Evolutionary conservation across 345 rosid species (phyloP), one percentile per base, ranked within the genome.

Genomic region (Eucalyptus sp.): DNA sequence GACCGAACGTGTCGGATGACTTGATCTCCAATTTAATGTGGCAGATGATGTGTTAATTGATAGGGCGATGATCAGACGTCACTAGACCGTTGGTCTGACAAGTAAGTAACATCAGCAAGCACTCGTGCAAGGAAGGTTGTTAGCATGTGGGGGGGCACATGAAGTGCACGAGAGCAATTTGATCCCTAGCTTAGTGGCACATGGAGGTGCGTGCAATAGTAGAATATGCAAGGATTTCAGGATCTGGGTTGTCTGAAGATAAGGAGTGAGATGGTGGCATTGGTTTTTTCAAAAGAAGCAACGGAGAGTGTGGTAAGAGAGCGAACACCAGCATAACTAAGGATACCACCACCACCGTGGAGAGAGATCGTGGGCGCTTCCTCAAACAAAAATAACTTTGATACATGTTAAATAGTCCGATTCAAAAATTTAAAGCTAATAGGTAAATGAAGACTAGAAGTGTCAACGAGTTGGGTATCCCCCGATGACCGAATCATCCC

Each of bases 341-440:
- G 48, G 83, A 76, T 22, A 6, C 27, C 7, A 18, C 27, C 14
- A 20, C 27, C 83, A 18, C 13, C 27, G 8, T 18, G 83, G 14
- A 20, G 48, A 41, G 13, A 76, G 48, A 76, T 6, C 48, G 1
- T 3, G 27, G 48, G 48, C 83, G 13, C 48, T 76, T 76, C 46
- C 48, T 76, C 27, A 3, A 5, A 37, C 12, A 2, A 22, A 13
- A 22, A 41, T 5, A 76, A 37, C 48, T 41, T 9, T 3, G 46
- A 20, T 5, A 6, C 14, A 41, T 41, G 48, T 22, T 6, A 10
- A 18, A 76, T 37, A 41, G 5, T 41, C 13, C 2, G 14, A 76
- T 13, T 5, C 48, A 20, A 76, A 76, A 71, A 2, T 6, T 20
- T 20, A 18, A 10, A 76, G 4, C 0, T 20, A 37, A 6, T 41